Evolutionary conservation across 1,139 yeast genomes (phyloP).

Genomic region (Hyphopichia pseudoburtonii): DNA sequence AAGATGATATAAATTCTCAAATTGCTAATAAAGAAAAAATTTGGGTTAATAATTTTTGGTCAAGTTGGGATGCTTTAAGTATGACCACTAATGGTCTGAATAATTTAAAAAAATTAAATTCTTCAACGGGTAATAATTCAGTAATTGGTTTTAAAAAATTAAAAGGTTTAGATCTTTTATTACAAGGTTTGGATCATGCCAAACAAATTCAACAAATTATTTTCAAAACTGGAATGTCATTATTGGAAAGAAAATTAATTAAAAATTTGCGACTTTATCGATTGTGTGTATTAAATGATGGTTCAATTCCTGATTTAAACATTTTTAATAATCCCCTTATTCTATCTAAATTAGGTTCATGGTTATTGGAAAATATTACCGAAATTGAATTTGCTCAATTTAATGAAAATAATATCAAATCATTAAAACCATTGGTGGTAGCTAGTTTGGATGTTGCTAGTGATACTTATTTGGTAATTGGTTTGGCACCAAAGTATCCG

Average conservation of each 20-base stretch:
- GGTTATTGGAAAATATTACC: slow-evolving; percentile 89
- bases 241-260: slow-evolving; percentile 77
- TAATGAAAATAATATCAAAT: slow-evolving; percentile 36
- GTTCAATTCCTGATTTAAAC: slow-evolving; percentile 68
- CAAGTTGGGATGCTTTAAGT: slow-evolving; percentile 86
- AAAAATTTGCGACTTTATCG: slow-evolving; percentile 80
- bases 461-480: slow-evolving; percentile 85
- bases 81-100: slow-evolving; percentile 33
- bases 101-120: slow-evolving; percentile 5
- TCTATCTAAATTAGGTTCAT: slow-evolving; percentile 76
- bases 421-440: slow-evolving; percentile 77
- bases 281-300: slow-evolving; percentile 85
- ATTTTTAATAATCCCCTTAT: slow-evolving; percentile 85
- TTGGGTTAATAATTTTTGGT: slow-evolving; percentile 92
- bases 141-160: slow-evolving; percentile 27
- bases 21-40: slow-evolving; percentile 58
- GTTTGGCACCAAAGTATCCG: slow-evolving; percentile 82
- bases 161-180: slow-evolving; percentile 56
- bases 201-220: slow-evolving; percentile 80
- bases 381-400: slow-evolving; percentile 56
- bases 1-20: slow-evolving; percentile 40
- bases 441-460: slow-evolving; percentile 78
- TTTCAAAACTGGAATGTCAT: slow-evolving; percentile 84
- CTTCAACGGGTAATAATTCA: slow-evolving; percentile 10
- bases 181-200: slow-evolving; percentile 77